Evolutionary conservation across 768 basidiomycete genomes (phyloP).

Genomic region (Lyophyllum decastes): DNA sequence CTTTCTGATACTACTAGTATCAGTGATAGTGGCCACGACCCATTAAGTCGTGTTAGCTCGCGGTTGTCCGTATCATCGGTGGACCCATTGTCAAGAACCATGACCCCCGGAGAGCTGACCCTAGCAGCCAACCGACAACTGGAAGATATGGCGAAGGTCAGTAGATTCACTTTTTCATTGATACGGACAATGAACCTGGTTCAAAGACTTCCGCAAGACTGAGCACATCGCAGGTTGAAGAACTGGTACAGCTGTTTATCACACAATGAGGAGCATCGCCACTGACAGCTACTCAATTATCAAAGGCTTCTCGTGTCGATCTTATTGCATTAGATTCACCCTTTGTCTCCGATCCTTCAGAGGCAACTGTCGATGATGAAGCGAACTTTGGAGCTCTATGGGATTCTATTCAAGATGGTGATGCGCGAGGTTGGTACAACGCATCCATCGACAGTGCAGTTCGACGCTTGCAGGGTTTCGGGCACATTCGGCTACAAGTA

Average conservation of each 20-base stretch:
- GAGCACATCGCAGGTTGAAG: slow-evolving; percentile 11
- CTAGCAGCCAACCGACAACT: slow-evolving; percentile 37
- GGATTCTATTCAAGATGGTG: slow-evolving; percentile 48
- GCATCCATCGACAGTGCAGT: slow-evolving; percentile 54
- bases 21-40: slow-evolving; percentile 29
- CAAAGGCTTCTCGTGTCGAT: slow-evolving; percentile 43
- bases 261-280: background rate
- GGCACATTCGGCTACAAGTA: slow-evolving; percentile 44
- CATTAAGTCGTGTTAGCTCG: slow-evolving; percentile 23
- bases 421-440: slow-evolving; percentile 72
- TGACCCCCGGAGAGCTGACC: slow-evolving; percentile 48
- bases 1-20: too few relatives aligned
- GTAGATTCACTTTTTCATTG: background rate
- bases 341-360: slow-evolving; percentile 50
- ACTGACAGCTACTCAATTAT: slow-evolving; percentile 11
- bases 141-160: slow-evolving; percentile 25
- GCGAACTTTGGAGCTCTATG: slow-evolving; percentile 59
- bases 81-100: slow-evolving; percentile 24
- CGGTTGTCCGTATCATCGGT: slow-evolving; percentile 27
- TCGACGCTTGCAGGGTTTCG: slow-evolving; percentile 51
- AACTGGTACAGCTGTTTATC: slow-evolving; percentile 16
- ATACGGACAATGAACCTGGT: background rate
- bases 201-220: background rate
- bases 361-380: slow-evolving; percentile 12
- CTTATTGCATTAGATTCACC: slow-evolving; percentile 78